Conservation (phyloP, 1,284 basidiomycete species). For the Lentinula novae-zelandiae region DNA sequence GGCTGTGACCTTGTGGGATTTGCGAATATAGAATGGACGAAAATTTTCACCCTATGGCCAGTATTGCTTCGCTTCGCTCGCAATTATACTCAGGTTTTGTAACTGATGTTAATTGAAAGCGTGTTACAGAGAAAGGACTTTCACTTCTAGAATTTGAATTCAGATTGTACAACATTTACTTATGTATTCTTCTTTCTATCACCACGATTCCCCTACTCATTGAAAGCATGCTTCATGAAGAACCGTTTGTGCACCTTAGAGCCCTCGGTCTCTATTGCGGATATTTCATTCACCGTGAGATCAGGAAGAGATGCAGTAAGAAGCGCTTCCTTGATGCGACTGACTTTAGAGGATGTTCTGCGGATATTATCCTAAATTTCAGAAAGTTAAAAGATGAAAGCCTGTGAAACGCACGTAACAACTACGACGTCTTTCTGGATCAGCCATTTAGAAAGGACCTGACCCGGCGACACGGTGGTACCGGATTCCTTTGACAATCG, state of each 20-base stretch:
- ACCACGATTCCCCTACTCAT: neutral
- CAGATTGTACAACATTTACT: too few species aligned
- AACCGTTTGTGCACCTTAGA: constrained; percentile 34
- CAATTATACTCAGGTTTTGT: too few species aligned
- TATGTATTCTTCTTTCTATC: neutral
- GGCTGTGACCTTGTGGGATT: too few species aligned
- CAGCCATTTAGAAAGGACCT: constrained; percentile 47
- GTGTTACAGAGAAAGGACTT: neutral
- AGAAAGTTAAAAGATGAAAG: neutral
- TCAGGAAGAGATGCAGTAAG: constrained; percentile 34
- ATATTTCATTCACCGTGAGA: constrained; percentile 41
- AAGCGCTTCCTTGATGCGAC: constrained; percentile 46
- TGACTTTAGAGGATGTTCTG: constrained; percentile 46
- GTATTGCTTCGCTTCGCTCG: too few species aligned
- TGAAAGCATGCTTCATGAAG: neutral
- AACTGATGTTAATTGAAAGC: neutral
- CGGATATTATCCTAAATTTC: neutral
- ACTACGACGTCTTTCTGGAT: constrained; percentile 40
- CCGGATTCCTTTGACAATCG: constrained; percentile 20
- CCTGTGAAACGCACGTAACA: constrained; percentile 45
- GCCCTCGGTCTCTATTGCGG: constrained; percentile 40
- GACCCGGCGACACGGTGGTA: constrained; percentile 34
- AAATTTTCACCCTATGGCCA: too few species aligned
- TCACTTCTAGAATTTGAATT: too few species aligned
- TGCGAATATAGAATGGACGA: too few species aligned